Base-by-base conservation (phyloP, 1,284 basidiomycete species). In the Boletus smithii region DNA sequence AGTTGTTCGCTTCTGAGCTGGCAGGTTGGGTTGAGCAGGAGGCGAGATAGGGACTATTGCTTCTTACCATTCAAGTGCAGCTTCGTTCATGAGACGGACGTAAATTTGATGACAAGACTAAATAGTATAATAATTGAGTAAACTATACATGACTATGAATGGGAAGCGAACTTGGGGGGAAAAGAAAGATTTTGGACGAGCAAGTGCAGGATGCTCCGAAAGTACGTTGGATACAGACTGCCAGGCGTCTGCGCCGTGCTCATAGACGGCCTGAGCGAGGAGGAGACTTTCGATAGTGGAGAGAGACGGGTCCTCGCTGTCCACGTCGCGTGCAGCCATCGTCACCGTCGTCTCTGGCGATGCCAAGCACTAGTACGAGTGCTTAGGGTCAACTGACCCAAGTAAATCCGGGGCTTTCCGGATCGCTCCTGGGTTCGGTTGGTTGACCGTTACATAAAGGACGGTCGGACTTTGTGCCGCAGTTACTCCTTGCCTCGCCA, bases 181-280 rank as follows among this genome's bases (percentile, higher is more conserved):
- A 56, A 90, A 92, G 64, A 81, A 79, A 14, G n/a, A n/a, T n/a
- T 79, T 76, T 16, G 85, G 81, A 38, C 81, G 77, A 3, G 72
- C 69, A 31, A 87, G 69, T 8, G 89, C 70, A 11, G 87, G 80
- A 53, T 91, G 87, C 30, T 77, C 79, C 18, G 75, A 69, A 20
- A 94, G 75, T 3, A 88, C 56, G 44, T 76, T 76, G 24, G 85
- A 76, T n/a, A 93, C 80, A 9, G 73, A 67, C 30, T 73, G 58
- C 91, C 91, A 93, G n/a, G 79, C 69, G 39, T 78, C 70, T 23
- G 83, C 76, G n/a, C 91, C 91, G 50, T 85, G 74, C 63, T 93
- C 88, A 67, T 88, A 89, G 32, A 91, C 84, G 0, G 89, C 85
- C 69, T 95, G 91, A 3, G 90, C 79, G 42, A 95, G 77, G 29